These are phyloP conservation scores for Prunus kanzakura DNA, from an alignment of 306 rosid genomes.

Conservation along the genomic window DNA sequence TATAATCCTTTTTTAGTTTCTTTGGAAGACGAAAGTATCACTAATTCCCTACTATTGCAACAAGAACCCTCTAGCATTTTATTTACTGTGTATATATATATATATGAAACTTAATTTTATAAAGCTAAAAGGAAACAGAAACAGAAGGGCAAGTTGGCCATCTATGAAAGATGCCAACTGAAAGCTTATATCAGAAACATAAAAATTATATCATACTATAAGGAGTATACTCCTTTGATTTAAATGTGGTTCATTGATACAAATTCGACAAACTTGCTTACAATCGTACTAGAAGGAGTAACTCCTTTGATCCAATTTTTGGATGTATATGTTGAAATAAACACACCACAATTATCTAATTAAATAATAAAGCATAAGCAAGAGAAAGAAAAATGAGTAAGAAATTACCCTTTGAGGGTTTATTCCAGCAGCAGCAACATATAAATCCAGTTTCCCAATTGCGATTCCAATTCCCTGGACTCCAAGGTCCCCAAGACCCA, in stretches of 20 bases:
- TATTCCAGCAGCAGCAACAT: slow-evolving; percentile 99
- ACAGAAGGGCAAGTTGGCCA: background rate
- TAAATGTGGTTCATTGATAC: background rate
- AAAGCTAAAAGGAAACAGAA: background rate
- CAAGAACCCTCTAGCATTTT: background rate
- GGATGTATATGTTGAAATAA: background rate
- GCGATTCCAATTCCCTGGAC: slow-evolving; percentile 97
- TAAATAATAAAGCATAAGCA: background rate
- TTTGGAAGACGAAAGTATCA: background rate
- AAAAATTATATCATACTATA: too few species aligned
- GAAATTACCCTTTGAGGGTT: slow-evolving; percentile 90
- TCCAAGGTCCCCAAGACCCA: slow-evolving; percentile 99
- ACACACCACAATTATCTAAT: slow-evolving; percentile 11
- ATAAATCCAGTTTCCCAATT: slow-evolving; percentile 90
- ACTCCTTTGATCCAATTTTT: background rate
- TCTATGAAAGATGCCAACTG: too few species aligned
- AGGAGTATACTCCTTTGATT: background rate
- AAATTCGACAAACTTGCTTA: slow-evolving; percentile 13
- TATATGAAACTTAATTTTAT: background rate
- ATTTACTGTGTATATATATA: background rate
- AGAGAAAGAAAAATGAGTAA: slow-evolving; percentile 1
- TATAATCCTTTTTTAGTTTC: background rate
- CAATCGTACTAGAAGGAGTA: background rate
- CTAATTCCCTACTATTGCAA: background rate
- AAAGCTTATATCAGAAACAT: too few species aligned